Percentiles rank a stretch among this genome's conserved stretches.
Conservation (phyloP, 75 land plant genomes). For the Pinus taeda region DNA sequence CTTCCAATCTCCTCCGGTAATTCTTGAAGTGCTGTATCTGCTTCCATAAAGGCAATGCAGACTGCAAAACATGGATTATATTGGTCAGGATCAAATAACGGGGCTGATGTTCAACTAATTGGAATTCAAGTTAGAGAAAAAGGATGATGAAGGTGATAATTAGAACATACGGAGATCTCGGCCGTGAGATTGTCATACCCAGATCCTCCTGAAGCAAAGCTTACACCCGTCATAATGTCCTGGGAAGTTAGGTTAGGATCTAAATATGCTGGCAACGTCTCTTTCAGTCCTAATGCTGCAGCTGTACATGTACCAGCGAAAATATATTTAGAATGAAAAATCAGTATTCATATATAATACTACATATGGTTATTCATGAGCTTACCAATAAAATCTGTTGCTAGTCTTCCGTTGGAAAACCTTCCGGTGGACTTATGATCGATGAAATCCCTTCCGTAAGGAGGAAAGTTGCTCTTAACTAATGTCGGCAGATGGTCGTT, state of each 20-base stretch:
- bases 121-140: too few relatives aligned
- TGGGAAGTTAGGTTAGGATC: constrained; percentile 23
- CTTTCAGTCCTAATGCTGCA: constrained; percentile 27
- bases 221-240: constrained; percentile 51
- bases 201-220: constrained; percentile 71
- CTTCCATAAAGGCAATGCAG: constrained; percentile 48
- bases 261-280: constrained; percentile 42
- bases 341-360: too few relatives aligned
- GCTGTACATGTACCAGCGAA: constrained; percentile 19
- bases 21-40: constrained; percentile 58
- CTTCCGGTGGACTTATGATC: too few relatives aligned
- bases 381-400: constrained; percentile 52
- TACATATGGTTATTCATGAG: constrained; percentile 1
- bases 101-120: too few relatives aligned
- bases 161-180: constrained; percentile 22
- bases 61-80: constrained; percentile 22
- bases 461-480: constrained; percentile 41
- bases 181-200: constrained; percentile 72
- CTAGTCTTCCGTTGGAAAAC: neutral
- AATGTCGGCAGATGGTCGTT: constrained; percentile 20
- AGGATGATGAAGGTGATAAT: too few relatives aligned
- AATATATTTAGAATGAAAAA: neutral
- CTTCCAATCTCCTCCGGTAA: constrained; percentile 33
- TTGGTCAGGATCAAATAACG: too few relatives aligned
- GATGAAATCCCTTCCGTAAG: constrained; percentile 11